Base-by-base conservation (phyloP, 306 rosid genomes). In the Pyrus bretschneideri region DNA sequence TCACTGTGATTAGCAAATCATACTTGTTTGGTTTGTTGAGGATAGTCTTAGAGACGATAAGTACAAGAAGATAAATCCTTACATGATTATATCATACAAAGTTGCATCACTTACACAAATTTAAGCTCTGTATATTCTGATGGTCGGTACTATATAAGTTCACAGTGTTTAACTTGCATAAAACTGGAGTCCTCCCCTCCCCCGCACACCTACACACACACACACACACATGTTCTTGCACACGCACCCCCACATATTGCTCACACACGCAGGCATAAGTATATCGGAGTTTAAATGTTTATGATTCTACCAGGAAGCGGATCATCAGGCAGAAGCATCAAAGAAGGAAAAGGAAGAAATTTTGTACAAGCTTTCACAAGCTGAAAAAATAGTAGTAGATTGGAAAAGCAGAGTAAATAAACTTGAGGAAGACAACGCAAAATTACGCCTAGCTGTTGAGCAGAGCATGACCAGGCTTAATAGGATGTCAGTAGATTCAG, bases 401-500 rank as follows among this genome's bases (percentile, higher is more conserved):
- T 92, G 96, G 97, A 95, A 83, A 88, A 83, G 76, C 85, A 86
- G 97, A 81, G 92, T 90, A 76, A 86, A 86, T 84, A 95, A 92
- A 81, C 89, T 92, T 38, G 98, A 95, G 87, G 98, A 95, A 81
- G 98, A 95, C 75, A 95, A 92, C 88, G 90, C 97, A 65, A 92
- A 85, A 80, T 65, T 95, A 72, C 91, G 97, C 52, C 95, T 90
- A 60, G 97, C 95, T 82, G 83, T 95, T 85, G 98, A 95, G 76
- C 97, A 90, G 79, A 90, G 96, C 81, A 95, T 95, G 97, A 95
- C 97, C 55, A 85, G 90, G 86, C 90, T 95, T 66, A 95, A 90
- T 85, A 90, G 98, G 83, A 95, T 95, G 98, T 95, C 98, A 18
- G 74, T 95, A 79, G 98, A 95, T 86, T 95, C 98, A 68, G 98